Evolutionary conservation across 306 rosid species (phyloP).

Genomic region (Comarum palustre): DNA sequence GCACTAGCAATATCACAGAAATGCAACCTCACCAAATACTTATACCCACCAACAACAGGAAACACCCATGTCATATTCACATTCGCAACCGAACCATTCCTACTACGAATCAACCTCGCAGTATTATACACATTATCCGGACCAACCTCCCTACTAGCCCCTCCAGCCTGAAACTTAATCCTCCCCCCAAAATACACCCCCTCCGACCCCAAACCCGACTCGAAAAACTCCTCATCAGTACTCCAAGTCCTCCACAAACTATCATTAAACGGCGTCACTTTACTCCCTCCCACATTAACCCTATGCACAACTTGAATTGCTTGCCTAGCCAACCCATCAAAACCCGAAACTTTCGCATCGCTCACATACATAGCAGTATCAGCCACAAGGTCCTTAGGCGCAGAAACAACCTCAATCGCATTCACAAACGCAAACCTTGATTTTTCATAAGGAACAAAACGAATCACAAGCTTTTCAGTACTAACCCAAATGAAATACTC

Average conservation of each 20-base stretch:
- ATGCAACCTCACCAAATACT: slow-evolving; percentile 69
- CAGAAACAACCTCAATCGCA: slow-evolving; percentile 91
- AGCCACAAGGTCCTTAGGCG: slow-evolving; percentile 78
- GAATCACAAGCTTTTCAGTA: slow-evolving; percentile 45
- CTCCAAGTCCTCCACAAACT: slow-evolving; percentile 90
- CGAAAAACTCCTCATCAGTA: slow-evolving; percentile 49
- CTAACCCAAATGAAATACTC: slow-evolving; percentile 63
- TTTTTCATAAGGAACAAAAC: slow-evolving; percentile 50
- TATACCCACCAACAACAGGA: slow-evolving; percentile 49
- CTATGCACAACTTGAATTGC: slow-evolving; percentile 70
- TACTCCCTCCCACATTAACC: slow-evolving; percentile 78
- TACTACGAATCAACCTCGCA: slow-evolving; percentile 68
- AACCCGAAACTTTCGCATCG: slow-evolving; percentile 21
- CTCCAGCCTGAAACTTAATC: slow-evolving; percentile 60
- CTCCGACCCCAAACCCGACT: slow-evolving; percentile 36
- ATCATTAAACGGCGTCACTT: slow-evolving; percentile 91
- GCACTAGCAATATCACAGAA: slow-evolving; percentile 89
- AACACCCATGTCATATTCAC: slow-evolving; percentile 80
- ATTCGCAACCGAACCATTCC: slow-evolving; percentile 51
- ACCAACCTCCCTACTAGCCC: slow-evolving; percentile 82
- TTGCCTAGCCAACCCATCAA: slow-evolving; percentile 51
- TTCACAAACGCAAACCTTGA: slow-evolving; percentile 68
- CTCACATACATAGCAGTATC: slow-evolving; percentile 48
- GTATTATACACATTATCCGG: slow-evolving; percentile 85
- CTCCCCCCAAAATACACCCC: slow-evolving; percentile 65